phyloP scores from a whole-genome alignment of 73 alveolate species.

The Tetrahymena malaccensis region DNA sequence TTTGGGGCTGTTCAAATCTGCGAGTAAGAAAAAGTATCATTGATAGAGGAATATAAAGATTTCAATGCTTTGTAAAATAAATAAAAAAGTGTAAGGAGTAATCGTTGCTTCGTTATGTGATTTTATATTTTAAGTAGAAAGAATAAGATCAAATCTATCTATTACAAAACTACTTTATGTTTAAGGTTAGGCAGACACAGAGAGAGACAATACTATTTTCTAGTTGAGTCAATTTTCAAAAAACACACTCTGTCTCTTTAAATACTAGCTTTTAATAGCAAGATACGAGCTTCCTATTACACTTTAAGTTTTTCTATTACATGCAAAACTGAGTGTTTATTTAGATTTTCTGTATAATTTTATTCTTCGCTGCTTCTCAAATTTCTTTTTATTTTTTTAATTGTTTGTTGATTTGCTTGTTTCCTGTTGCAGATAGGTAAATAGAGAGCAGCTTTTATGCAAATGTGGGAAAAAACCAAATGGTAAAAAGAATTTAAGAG shows the following conservation, averaged over 20 bases:
- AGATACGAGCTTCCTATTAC: no score
- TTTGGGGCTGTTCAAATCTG: neutral
- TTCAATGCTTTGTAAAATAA: neutral
- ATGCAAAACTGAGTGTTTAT: neutral
- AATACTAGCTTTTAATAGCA: neutral
- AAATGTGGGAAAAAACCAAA: no score
- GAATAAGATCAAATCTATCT: neutral
- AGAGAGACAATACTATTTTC: neutral
- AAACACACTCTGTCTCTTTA: neutral
- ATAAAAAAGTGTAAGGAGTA: neutral
- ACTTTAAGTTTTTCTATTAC: neutral
- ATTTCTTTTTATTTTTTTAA: no score
- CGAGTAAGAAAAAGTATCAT: neutral
- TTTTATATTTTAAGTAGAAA: neutral
- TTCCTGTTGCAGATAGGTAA: no score
- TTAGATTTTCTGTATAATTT: neutral
- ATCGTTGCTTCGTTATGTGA: neutral
- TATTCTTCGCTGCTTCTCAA: neutral
- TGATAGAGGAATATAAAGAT: neutral
- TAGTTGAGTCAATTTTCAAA: neutral
- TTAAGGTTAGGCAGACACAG: neutral
- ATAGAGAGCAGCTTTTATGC: neutral
- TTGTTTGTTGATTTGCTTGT: no score
- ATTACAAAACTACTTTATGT: neutral
- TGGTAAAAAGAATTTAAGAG: neutral